Conservation (phyloP, 306 rosid species). For the Oxytropis ochrocephala region DNA sequence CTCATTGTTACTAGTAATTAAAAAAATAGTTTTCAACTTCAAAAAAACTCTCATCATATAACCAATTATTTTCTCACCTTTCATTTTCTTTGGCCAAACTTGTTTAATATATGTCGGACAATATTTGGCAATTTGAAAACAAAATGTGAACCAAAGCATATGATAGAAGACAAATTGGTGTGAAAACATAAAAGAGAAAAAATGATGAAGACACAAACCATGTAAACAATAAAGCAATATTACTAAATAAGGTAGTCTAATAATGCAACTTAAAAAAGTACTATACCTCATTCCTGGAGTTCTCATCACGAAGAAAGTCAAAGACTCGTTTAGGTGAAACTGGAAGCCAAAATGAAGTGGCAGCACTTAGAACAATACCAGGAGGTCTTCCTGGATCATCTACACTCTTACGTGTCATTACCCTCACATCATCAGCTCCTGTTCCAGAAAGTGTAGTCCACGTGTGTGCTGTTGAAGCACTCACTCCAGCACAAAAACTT, state of each 20-base stretch:
- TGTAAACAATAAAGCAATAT: not conserved
- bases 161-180: not conserved
- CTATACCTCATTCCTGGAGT: slow-evolving; percentile 86
- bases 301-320: slow-evolving; percentile 86
- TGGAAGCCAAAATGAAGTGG: slow-evolving; percentile 97
- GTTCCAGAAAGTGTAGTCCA: slow-evolving; percentile 93
- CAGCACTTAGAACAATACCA: slow-evolving; percentile 91
- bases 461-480: slow-evolving; percentile 91
- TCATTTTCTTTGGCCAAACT: not conserved
- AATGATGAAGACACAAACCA: not conserved
- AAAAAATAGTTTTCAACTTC: no score
- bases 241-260: not conserved
- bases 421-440: slow-evolving; percentile 92
- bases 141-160: not conserved
- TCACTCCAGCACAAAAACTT: slow-evolving; percentile 93
- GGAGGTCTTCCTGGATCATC: slow-evolving; percentile 98
- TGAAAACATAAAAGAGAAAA: not conserved
- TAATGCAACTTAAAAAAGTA: not conserved
- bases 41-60: no score
- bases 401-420: slow-evolving; percentile 87
- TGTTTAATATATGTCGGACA: not conserved
- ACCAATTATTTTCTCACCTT: no score
- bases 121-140: slow-evolving; percentile 4
- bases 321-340: slow-evolving; percentile 79
- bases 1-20: no score